Conservation (phyloP, 306 rosid genomes). For the Gynostemma pentaphyllum region DNA sequence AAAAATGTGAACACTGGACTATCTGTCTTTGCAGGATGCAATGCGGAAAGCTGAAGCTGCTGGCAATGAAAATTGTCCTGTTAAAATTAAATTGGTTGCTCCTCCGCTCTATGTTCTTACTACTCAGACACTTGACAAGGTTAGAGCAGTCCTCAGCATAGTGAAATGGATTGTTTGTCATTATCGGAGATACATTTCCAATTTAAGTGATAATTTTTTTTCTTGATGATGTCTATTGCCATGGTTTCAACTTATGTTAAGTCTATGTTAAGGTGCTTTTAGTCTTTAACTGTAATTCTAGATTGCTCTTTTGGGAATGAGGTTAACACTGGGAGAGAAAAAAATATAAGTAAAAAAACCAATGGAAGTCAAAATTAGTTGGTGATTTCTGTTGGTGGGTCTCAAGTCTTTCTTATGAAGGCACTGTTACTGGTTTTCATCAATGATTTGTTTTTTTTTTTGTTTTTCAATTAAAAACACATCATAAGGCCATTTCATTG, state of each 20-base stretch:
- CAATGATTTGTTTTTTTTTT: not conserved
- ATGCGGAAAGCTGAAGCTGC: constrained; percentile 94
- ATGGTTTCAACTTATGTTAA: not conserved
- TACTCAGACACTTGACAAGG: constrained; percentile 98
- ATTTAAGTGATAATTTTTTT: not conserved
- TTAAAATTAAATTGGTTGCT: constrained; percentile 94
- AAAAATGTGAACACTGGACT: not conserved
- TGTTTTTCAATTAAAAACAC: no score
- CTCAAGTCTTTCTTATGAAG: not conserved
- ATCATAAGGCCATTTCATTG: no score
- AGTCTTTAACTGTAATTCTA: no score
- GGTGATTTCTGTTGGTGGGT: not conserved
- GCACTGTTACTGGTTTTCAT: not conserved
- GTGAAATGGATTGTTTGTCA: not conserved
- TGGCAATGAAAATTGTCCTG: constrained; percentile 87
- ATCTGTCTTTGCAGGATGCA: constrained; percentile 53
- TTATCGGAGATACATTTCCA: not conserved
- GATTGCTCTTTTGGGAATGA: not conserved
- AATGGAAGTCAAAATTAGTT: not conserved
- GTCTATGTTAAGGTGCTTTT: not conserved
- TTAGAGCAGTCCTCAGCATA: constrained; percentile 16
- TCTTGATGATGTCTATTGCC: not conserved
- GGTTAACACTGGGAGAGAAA: not conserved
- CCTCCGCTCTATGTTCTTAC: constrained; percentile 95
- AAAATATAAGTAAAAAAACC: not conserved